These are phyloP conservation scores for Macrophomina pseudophaseolina DNA, from an alignment of 2,329 filamentous ascomycete genomes.

Conservation along the genomic window DNA sequence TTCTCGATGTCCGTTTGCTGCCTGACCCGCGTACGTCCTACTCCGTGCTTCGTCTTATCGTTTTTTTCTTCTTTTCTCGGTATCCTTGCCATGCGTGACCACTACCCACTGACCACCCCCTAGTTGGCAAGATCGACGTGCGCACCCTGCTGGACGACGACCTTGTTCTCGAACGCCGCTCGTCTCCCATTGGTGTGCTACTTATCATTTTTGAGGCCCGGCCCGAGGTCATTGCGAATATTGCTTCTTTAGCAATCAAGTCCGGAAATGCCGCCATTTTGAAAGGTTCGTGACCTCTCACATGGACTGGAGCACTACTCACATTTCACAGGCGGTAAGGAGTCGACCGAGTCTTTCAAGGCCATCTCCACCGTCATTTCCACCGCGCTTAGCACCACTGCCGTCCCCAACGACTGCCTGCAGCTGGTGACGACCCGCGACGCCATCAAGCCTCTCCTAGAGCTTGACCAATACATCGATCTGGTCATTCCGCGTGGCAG, in stretches of 20 bases:
- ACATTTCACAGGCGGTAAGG: conserved; percentile 75
- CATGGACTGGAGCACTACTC: neutral
- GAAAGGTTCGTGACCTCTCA: conserved; percentile 65
- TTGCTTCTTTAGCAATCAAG: conserved; percentile 93
- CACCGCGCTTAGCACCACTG: conserved; percentile 70
- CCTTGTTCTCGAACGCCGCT: conserved; percentile 82
- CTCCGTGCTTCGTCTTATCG: neutral
- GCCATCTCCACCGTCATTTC: conserved; percentile 89
- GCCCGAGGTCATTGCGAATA: conserved; percentile 98
- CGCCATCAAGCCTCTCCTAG: conserved; percentile 84
- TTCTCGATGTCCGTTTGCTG: conserved; percentile 82
- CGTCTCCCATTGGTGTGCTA: conserved; percentile 94
- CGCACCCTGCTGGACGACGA: conserved; percentile 86
- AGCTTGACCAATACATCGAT: conserved; percentile 85
- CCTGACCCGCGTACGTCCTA: conserved; percentile 76
- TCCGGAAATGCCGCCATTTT: conserved; percentile 96
- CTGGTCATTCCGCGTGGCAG: conserved; percentile 92
- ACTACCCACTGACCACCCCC: conserved; percentile 7
- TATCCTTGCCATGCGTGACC: neutral
- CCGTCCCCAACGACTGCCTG: conserved; percentile 83
- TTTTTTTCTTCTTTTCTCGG: neutral
- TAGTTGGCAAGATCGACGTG: conserved; percentile 83
- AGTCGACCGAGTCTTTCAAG: conserved; percentile 93
- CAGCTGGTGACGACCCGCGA: conserved; percentile 95
- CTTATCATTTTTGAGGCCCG: conserved; percentile 98